Evolutionary conservation across 371 early-diverging fungal genomes (phyloP).

Genomic region (Apophysomyces elegans): DNA sequence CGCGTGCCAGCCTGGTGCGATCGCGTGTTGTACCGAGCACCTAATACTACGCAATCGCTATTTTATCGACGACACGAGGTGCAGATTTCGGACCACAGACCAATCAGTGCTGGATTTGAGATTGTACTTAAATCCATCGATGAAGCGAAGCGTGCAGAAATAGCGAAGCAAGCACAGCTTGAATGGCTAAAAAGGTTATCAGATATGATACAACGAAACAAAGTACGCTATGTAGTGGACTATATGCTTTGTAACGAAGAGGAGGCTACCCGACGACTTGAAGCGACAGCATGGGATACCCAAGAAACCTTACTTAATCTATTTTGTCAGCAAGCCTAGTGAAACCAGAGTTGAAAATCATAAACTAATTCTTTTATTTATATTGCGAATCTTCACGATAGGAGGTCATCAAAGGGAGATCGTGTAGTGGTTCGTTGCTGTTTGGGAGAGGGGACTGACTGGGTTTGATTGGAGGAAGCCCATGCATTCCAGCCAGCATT

Average conservation of each 20-base stretch:
- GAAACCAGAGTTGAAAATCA: not conserved
- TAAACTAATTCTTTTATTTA: slow-evolving; percentile 2
- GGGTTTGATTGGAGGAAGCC: slow-evolving; percentile 32
- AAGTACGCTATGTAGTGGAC: slow-evolving; percentile 33
- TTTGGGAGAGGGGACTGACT: slow-evolving; percentile 7
- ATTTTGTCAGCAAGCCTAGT: slow-evolving; percentile 2
- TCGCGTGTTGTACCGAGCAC: slow-evolving; percentile 65
- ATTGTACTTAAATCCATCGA: slow-evolving; percentile 62
- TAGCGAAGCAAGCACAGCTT: slow-evolving; percentile 23
- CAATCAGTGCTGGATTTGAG: slow-evolving; percentile 70
- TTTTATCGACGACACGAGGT: slow-evolving; percentile 63
- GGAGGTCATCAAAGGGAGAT: slow-evolving; percentile 49
- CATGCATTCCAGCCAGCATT: slow-evolving; percentile 49
- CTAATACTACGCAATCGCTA: slow-evolving; percentile 31
- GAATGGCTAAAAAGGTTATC: slow-evolving; percentile 7
- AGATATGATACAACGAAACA: slow-evolving; percentile 27
- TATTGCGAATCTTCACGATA: slow-evolving; percentile 22
- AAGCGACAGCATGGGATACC: slow-evolving; percentile 34
- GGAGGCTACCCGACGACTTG: slow-evolving; percentile 25
- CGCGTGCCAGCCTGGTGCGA: slow-evolving; percentile 89
- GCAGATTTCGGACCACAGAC: slow-evolving; percentile 81
- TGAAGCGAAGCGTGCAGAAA: slow-evolving; percentile 31
- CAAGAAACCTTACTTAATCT: slow-evolving; percentile 10
- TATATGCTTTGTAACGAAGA: slow-evolving; percentile 31
- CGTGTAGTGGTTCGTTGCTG: slow-evolving; percentile 20